Conservation (phyloP, 768 basidiomycete species). For the Rhodotorula paludigena region DNA sequence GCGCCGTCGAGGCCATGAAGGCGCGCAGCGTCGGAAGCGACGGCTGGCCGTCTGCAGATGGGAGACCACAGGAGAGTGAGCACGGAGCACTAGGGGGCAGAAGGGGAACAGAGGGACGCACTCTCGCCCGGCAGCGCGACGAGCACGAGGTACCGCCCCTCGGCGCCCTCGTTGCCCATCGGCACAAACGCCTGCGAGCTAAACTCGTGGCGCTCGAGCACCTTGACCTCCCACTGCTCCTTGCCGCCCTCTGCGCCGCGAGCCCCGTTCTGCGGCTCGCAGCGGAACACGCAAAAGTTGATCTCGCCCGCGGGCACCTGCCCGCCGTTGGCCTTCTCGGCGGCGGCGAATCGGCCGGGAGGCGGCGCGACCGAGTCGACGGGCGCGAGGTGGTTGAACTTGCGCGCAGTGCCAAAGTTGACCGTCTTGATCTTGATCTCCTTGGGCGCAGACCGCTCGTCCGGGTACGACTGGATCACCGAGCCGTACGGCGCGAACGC, state of each 20-base stretch:
- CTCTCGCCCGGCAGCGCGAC: slow-evolving; percentile 69
- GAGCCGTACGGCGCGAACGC: slow-evolving; percentile 84
- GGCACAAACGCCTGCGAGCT: slow-evolving; percentile 93
- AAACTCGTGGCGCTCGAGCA: slow-evolving; percentile 82
- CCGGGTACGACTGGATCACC: slow-evolving; percentile 80
- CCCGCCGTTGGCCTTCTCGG: slow-evolving; percentile 55
- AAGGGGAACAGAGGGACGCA: slow-evolving; percentile 34
- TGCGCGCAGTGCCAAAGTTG: slow-evolving; percentile 82
- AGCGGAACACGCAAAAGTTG: slow-evolving; percentile 72
- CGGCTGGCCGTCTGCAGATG: slow-evolving; percentile 61
- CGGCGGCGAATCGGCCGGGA: slow-evolving; percentile 45
- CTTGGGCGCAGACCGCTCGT: slow-evolving; percentile 59
- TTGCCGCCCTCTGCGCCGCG: slow-evolving; percentile 40
- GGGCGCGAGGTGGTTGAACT: slow-evolving; percentile 86
- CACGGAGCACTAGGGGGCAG: neutral
- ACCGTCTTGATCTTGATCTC: slow-evolving; percentile 65
- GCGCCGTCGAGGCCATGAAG: slow-evolving; percentile 71
- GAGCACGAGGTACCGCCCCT: slow-evolving; percentile 67
- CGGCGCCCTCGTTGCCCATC: slow-evolving; percentile 58
- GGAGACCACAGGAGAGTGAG: too few relatives aligned
- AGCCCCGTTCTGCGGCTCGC: slow-evolving; percentile 58
- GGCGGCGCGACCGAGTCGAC: slow-evolving; percentile 50
- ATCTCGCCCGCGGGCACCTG: slow-evolving; percentile 49
- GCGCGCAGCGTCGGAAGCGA: slow-evolving; percentile 69
- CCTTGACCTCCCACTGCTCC: slow-evolving; percentile 56